phyloP scores from a whole-genome alignment of 768 basidiomycete species.

The Tremella fuciformis region DNA sequence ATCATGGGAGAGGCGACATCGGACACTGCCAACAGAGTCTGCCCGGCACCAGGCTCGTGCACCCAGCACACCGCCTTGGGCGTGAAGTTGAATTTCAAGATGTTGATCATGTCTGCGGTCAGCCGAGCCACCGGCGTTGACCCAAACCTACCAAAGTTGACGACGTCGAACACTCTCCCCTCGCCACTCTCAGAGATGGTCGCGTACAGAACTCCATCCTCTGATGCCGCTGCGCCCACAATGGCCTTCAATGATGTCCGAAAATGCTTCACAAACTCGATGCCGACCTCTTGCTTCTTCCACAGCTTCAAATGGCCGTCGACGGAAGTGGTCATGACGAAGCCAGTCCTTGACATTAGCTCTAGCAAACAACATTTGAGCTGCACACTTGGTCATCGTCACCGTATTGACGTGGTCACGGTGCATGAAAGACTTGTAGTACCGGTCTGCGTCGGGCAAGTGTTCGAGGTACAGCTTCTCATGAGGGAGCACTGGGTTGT shows the following conservation, averaged over 20 bases:
- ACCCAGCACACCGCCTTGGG: conserved; percentile 95
- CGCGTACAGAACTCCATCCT: conserved; percentile 88
- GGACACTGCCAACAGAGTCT: conserved; percentile 85
- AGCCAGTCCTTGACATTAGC: conserved; percentile 67
- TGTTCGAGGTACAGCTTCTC: conserved; percentile 90
- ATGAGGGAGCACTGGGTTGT: conserved; percentile 74
- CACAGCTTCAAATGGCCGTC: conserved; percentile 97
- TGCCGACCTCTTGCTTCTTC: conserved; percentile 94
- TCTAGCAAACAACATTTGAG: neutral
- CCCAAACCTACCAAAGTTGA: conserved; percentile 80
- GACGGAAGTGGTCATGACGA: conserved; percentile 86
- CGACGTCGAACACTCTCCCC: conserved; percentile 93
- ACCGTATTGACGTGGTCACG: conserved; percentile 84
- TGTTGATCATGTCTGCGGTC: conserved; percentile 86
- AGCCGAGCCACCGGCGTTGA: neutral
- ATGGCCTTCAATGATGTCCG: conserved; percentile 83
- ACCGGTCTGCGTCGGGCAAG: conserved; percentile 85
- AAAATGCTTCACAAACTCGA: conserved; percentile 98
- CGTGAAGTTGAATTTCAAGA: conserved; percentile 79
- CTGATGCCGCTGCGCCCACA: conserved; percentile 75
- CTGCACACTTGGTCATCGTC: conserved; percentile 75
- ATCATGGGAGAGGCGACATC: conserved; percentile 72
- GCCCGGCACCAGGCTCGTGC: conserved; percentile 80
- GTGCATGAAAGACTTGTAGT: conserved; percentile 98
- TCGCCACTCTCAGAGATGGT: conserved; percentile 87